phyloP scores from a whole-genome alignment of 2,329 filamentous ascomycete genomes.

The Fusarium sp. region DNA sequence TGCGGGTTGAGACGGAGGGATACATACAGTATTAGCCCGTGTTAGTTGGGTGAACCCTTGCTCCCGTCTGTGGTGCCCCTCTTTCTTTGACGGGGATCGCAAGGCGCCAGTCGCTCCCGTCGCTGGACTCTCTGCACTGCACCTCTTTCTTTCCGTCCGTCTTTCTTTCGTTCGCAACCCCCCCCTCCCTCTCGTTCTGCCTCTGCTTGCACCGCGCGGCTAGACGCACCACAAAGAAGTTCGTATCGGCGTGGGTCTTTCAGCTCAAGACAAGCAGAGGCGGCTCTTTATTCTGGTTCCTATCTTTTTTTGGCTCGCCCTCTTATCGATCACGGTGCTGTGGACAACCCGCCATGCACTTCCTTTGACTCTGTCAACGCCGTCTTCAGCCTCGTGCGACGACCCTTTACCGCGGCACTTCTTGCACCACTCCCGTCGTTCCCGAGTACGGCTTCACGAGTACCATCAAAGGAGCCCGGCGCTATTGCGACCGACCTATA shows the following conservation, averaged over 20 bases:
- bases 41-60: slow-evolving; percentile 24
- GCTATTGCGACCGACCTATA: slow-evolving; percentile 14
- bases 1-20: slow-evolving; percentile 2
- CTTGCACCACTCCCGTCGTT: slow-evolving; percentile 18
- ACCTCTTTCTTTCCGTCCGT: not conserved
- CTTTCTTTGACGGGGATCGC: slow-evolving; percentile 29
- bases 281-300: slow-evolving; percentile 5
- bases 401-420: slow-evolving; percentile 14
- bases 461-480: slow-evolving; percentile 13
- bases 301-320: not conserved
- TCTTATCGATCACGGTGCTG: slow-evolving; percentile 4
- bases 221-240: slow-evolving; percentile 15
- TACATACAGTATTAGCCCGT: not conserved
- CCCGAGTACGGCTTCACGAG: slow-evolving; percentile 22
- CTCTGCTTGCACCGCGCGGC: slow-evolving; percentile 9
- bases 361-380: slow-evolving; percentile 43
- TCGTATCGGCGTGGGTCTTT: slow-evolving; percentile 19
- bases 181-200: not conserved
- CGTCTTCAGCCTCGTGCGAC: slow-evolving; percentile 39
- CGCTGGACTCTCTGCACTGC: not conserved
- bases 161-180: slow-evolving; percentile 20
- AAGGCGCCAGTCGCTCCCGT: slow-evolving; percentile 11
- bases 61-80: slow-evolving; percentile 28
- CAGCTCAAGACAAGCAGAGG: slow-evolving; percentile 16
- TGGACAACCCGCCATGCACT: slow-evolving; percentile 39